Percentiles rank a stretch among this genome's conserved stretches.
These are phyloP conservation scores for Starmerella sirachaensis DNA, from an alignment of 805 yeast species.

Conservation along the genomic window DNA sequence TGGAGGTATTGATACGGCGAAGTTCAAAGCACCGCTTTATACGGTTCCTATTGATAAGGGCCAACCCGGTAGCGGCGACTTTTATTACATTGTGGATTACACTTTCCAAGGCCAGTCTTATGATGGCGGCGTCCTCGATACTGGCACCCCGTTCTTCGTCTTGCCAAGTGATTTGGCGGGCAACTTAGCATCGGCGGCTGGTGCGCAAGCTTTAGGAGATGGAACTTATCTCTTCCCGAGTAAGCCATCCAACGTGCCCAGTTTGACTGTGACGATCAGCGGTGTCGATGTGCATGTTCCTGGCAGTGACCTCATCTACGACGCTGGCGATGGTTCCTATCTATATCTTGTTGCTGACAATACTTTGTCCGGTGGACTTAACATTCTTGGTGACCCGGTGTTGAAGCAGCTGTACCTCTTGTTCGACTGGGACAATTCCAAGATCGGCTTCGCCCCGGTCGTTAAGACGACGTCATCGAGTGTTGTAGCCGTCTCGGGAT, in stretches of 20 bases:
- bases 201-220: neutral
- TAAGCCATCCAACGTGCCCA: neutral
- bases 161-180: constrained; percentile 28
- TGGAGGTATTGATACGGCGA: constrained; percentile 34
- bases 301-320: constrained; percentile 20
- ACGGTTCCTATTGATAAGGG: constrained; percentile 21
- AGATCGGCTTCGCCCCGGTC: constrained; percentile 43
- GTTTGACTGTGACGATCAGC: constrained; percentile 11
- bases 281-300: constrained; percentile 17
- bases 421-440: constrained; percentile 47
- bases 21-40: constrained; percentile 30
- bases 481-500: constrained; percentile 1
- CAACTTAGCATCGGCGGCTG: constrained; percentile 5
- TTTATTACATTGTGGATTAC: constrained; percentile 1
- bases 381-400: constrained; percentile 38
- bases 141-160: constrained; percentile 41
- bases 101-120: constrained; percentile 4
- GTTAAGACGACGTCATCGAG: neutral
- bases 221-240: neutral
- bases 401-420: constrained; percentile 51
- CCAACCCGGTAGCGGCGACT: neutral
- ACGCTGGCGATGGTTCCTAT: constrained; percentile 1
- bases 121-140: constrained; percentile 31
- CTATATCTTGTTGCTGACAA: constrained; percentile 1
- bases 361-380: neutral